Evolutionary conservation across 257 asterid genomes (phyloP).

Genomic region (Solanum sparsipilum): DNA sequence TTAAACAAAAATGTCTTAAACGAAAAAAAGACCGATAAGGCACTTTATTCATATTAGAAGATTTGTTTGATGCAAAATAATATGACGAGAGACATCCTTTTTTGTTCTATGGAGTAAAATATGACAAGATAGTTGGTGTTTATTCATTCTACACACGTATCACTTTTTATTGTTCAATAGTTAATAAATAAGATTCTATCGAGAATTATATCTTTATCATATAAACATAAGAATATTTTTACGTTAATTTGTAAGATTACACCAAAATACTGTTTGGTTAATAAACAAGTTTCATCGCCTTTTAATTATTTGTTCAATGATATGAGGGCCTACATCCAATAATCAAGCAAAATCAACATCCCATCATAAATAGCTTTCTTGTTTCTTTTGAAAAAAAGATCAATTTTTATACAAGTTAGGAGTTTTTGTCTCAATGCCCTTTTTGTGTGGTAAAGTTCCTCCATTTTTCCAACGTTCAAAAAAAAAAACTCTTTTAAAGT

Average conservation of each 20-base stretch:
- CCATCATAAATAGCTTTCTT: background rate
- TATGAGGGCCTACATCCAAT: background rate
- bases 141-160: background rate
- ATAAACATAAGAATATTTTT: fast-evolving
- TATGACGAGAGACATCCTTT: background rate
- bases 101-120: too few species aligned
- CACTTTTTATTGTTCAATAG: background rate
- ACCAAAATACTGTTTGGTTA: background rate
- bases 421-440: background rate
- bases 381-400: background rate
- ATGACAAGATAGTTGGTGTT: background rate
- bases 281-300: background rate
- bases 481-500: slow-evolving; percentile 2
- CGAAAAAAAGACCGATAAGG: background rate
- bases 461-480: slow-evolving; percentile 22
- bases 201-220: background rate
- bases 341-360: background rate
- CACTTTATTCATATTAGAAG: background rate
- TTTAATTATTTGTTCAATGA: background rate
- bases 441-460: background rate
- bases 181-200: too few species aligned
- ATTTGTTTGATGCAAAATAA: background rate
- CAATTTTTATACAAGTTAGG: background rate
- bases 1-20: too few species aligned
- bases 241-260: background rate